A percentile compares a stretch with the other conserved stretches of the same genome.
Conservation (phyloP, 179 eudicot genomes). For the Actinidia chinensis region DNA sequence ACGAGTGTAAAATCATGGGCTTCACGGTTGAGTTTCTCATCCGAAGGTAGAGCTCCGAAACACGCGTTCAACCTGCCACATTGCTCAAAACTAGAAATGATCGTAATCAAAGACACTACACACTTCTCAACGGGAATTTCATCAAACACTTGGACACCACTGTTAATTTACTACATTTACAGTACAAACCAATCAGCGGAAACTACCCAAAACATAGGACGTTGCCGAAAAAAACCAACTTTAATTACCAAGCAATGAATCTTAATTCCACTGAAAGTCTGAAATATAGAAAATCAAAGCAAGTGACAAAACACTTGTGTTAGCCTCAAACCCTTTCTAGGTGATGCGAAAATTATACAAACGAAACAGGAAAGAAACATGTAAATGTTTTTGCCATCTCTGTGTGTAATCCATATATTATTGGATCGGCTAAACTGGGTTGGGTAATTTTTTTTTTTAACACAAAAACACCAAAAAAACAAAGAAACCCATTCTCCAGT, state of each 20-base stretch:
- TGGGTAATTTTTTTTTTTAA: too few species aligned
- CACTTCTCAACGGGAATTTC: slow-evolving; percentile 58
- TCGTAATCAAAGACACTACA: slow-evolving; percentile 62
- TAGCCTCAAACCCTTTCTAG: slow-evolving; percentile 29
- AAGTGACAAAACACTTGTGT: slow-evolving; percentile 33
- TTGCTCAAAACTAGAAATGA: slow-evolving; percentile 48
- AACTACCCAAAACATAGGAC: slow-evolving; percentile 46
- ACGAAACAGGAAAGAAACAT: background rate
- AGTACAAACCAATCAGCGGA: slow-evolving; percentile 44
- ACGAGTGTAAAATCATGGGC: slow-evolving; percentile 47
- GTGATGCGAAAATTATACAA: background rate
- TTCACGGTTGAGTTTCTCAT: slow-evolving; percentile 39
- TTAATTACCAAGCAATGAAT: slow-evolving; percentile 45
- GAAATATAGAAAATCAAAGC: slow-evolving; percentile 38
- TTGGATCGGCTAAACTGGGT: too few species aligned
- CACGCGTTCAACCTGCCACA: slow-evolving; percentile 35
- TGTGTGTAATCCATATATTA: too few species aligned
- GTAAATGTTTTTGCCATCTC: too few species aligned
- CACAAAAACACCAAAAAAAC: too few species aligned
- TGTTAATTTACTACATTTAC: slow-evolving; percentile 35
- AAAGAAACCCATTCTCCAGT: too few species aligned
- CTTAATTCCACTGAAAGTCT: slow-evolving; percentile 36
- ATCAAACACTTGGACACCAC: slow-evolving; percentile 43
- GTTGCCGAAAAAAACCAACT: slow-evolving; percentile 31
- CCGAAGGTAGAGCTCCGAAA: slow-evolving; percentile 35